phyloP scores from a whole-genome alignment of 805 yeast species.

The Lipomyces orientalis region DNA sequence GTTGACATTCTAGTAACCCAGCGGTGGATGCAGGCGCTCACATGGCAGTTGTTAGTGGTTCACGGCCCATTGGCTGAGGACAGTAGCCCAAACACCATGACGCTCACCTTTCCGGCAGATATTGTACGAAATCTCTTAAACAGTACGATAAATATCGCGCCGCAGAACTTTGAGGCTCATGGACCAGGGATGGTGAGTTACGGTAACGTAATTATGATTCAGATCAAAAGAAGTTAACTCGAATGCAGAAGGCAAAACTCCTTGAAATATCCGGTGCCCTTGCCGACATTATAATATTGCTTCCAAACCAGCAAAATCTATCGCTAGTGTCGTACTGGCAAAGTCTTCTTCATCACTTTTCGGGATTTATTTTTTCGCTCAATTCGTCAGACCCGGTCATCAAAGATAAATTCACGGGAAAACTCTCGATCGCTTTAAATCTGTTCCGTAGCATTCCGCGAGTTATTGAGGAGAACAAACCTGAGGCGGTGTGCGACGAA shows the following conservation, averaged over 20 bases:
- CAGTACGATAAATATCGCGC: not conserved
- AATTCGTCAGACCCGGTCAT: not conserved
- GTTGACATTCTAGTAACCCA: constrained; percentile 13
- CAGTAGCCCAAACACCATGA: not conserved
- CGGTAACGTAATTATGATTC: not conserved
- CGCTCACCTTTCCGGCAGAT: constrained; percentile 5
- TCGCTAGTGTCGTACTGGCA: not conserved
- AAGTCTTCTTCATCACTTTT: not conserved
- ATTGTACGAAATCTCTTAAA: not conserved
- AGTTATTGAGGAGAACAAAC: not conserved
- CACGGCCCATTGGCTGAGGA: constrained; percentile 2
- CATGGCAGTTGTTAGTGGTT: constrained; percentile 10
- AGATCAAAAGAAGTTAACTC: not conserved
- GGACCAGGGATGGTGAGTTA: constrained; percentile 1
- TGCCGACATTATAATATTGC: constrained; percentile 10
- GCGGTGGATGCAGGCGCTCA: constrained; percentile 14
- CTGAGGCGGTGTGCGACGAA: too few relatives aligned
- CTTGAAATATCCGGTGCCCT: constrained; percentile 3
- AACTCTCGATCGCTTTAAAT: constrained; percentile 8
- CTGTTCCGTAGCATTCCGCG: not conserved
- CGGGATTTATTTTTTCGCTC: not conserved
- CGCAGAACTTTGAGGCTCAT: not conserved
- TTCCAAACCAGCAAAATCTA: not conserved
- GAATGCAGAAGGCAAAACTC: not conserved
- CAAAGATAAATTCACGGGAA: constrained; percentile 1